Evolutionary conservation across 1,139 yeast genomes (phyloP), one percentile per base, ranked within the genome.

Genomic region (Candida tropicalis): DNA sequence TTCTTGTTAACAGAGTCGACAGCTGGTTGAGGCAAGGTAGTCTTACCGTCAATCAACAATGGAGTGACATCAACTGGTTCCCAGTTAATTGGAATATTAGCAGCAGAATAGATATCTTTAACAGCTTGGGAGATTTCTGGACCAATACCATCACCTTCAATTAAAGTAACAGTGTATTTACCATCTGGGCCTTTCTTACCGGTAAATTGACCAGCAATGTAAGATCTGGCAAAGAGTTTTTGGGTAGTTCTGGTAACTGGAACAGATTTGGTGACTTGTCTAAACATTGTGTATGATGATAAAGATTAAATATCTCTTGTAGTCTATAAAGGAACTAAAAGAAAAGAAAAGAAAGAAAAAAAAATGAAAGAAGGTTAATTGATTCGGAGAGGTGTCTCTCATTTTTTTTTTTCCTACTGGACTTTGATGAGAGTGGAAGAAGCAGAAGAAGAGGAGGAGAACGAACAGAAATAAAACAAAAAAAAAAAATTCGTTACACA

Each of bases 91-190:
- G 99, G 99, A 43, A 91, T 96, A 42, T 87, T 72, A 47, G 98
- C 98, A 55, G 97, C 97, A 46, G 83, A 75, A 72, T 88, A 93
- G 60, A 91, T 90, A 53, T 85, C 81, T 77, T 89, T 87, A 57
- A 91, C 97, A 42, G 97, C 88, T 63, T 87, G 81, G 52, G 98
- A 87, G 65, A 93, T 93, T 73, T 93, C 99, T 44, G 85, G 81
- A 57, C 99, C 99, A 58, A 93, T 91, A 76, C 99, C 99, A 65
- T 93, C 99, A 70, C 99, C 99, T 73, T 91, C 97, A 61, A 93
- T 93, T 75, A 93, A 77, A 44, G 99, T 91, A 52, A 93, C 99
- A 47, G 90, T 82, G 75, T 84, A 93, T 63, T 87, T 84, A 53
- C 93, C 93, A 54, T 73, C 71, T 50, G 77, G 62, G 41, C 67